Conservation (phyloP, 768 basidiomycete genomes). For the Agrocybe chaxingu region DNA sequence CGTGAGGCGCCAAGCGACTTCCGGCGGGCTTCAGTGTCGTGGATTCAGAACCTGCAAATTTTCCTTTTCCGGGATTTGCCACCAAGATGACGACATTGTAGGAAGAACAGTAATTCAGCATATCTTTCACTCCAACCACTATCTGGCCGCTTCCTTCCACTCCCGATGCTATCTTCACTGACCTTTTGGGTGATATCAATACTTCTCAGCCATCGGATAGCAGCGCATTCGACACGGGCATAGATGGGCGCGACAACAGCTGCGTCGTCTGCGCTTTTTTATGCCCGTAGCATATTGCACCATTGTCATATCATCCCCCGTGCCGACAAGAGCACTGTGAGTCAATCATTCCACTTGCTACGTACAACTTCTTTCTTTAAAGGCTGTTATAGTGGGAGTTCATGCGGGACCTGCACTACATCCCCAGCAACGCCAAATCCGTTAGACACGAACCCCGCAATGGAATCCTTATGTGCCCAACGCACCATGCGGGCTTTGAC, state of each 20-base stretch:
- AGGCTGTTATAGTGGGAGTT: slow-evolving; percentile 3
- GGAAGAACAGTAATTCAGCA: background rate
- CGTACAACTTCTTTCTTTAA: background rate
- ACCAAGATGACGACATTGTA: too few relatives aligned
- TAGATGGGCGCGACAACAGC: slow-evolving; percentile 1
- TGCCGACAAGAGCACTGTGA: background rate
- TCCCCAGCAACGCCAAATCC: slow-evolving; percentile 2
- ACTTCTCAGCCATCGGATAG: background rate
- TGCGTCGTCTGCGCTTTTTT: background rate
- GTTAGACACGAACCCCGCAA: slow-evolving; percentile 3
- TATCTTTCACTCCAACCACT: background rate
- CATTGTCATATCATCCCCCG: background rate
- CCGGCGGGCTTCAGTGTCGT: too few relatives aligned
- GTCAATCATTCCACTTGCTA: background rate
- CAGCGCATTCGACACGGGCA: slow-evolving; percentile 1
- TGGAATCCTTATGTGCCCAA: background rate
- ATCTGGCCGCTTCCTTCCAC: background rate
- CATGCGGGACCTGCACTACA: slow-evolving; percentile 1
- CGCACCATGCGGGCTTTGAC: background rate
- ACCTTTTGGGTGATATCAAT: background rate
- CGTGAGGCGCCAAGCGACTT: too few relatives aligned
- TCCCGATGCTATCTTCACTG: background rate
- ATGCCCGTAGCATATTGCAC: background rate
- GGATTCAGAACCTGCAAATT: too few relatives aligned
- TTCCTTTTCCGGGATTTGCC: too few relatives aligned